Conservation (phyloP, 306 rosid genomes). For the Cicer arietinum region DNA sequence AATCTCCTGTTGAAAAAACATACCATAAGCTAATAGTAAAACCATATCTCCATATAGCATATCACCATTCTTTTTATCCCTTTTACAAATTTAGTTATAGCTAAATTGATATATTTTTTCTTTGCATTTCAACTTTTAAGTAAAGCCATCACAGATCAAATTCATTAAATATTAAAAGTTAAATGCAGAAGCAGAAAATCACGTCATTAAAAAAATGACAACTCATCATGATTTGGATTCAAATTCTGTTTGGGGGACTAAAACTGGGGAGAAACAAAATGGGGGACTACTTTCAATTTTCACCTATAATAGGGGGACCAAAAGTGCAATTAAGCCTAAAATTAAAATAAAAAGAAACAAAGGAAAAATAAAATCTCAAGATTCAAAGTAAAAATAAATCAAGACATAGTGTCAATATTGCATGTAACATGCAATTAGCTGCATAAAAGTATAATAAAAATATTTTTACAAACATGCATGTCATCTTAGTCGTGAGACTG, state of each 20-base stretch:
- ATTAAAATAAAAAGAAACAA: conserved; percentile 18
- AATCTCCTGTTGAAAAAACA: conserved; percentile 54
- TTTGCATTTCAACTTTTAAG: conserved; percentile 10
- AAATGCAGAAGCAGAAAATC: conserved; percentile 35
- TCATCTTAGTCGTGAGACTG: conserved; percentile 16
- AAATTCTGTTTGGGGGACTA: too few species aligned
- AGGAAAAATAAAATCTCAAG: background rate
- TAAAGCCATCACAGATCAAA: background rate
- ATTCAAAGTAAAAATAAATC: conserved; percentile 9
- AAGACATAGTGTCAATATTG: background rate
- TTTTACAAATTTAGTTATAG: background rate
- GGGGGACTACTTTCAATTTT: too few species aligned
- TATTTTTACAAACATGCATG: background rate
- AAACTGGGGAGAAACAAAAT: too few species aligned
- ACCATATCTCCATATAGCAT: conserved; percentile 21
- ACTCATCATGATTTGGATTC: too few species aligned
- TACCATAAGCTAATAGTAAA: conserved; percentile 18
- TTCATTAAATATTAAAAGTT: conserved; percentile 2
- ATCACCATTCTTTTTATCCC: background rate
- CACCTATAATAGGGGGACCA: too few species aligned
- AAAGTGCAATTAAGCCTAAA: too few species aligned
- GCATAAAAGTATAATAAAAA: background rate
- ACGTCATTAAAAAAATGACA: too few species aligned
- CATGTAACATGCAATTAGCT: background rate
- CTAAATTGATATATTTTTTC: background rate